Conservation (phyloP, 345 rosid species). For the Physaria fendleri region DNA sequence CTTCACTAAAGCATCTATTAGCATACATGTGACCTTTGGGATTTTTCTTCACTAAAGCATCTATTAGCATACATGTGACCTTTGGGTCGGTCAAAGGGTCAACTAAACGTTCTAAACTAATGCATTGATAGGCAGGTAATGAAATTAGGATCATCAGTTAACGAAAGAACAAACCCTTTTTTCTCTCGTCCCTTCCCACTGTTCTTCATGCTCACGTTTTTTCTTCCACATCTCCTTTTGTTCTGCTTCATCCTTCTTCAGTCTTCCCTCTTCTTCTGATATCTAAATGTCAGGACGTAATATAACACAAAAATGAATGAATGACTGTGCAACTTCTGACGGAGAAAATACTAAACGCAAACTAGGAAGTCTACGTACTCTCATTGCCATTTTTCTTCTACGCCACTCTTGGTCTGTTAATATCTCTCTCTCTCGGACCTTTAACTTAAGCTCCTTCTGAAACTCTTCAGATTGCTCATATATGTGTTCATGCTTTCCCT, state of each 20-base stretch:
- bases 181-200: conserved; percentile 99
- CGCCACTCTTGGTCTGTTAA: conserved; percentile 99
- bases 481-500: conserved; percentile 86
- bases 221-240: conserved; percentile 94
- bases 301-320: conserved; percentile 12
- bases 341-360: background rate
- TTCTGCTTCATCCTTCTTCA: conserved; percentile 97
- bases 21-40: background rate
- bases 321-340: background rate
- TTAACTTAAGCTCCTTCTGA: conserved; percentile 69
- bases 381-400: conserved; percentile 94
- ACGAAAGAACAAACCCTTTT: conserved; percentile 51
- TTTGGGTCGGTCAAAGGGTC: too few species aligned
- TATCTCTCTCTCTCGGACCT: conserved; percentile 85
- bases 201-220: conserved; percentile 97
- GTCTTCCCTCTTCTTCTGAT: conserved; percentile 97
- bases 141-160: background rate
- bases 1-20: background rate
- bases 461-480: conserved; percentile 72
- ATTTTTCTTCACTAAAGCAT: too few species aligned
- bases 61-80: too few species aligned
- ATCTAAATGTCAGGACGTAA: conserved; percentile 41
- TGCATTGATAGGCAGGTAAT: background rate
- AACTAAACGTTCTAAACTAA: conserved; percentile 1
- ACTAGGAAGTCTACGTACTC: conserved; percentile 46